These are phyloP conservation scores for Penicillium palitans DNA, from an alignment of 2,329 filamentous ascomycete genomes.

Conservation along the genomic window DNA sequence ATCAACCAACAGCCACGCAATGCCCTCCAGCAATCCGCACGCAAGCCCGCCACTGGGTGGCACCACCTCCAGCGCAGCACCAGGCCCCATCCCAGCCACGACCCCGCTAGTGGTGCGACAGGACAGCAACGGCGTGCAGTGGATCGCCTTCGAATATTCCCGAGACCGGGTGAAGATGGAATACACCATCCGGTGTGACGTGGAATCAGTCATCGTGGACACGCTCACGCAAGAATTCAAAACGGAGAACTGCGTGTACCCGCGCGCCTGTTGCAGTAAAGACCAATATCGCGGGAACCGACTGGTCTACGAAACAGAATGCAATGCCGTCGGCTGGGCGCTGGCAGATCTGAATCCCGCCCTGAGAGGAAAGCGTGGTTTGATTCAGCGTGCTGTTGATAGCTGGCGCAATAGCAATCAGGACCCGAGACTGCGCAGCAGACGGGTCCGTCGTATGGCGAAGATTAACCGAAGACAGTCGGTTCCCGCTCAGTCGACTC, in stretches of 20 bases:
- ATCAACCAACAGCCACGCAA: slow-evolving; percentile 57
- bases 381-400: slow-evolving; percentile 96
- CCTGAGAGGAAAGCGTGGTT: slow-evolving; percentile 85
- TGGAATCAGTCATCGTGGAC: slow-evolving; percentile 93
- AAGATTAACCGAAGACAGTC: slow-evolving; percentile 90
- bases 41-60: slow-evolving; percentile 55
- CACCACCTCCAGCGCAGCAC: slow-evolving; percentile 89
- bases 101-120: slow-evolving; percentile 92
- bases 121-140: slow-evolving; percentile 94
- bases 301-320: slow-evolving; percentile 95
- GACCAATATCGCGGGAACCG: slow-evolving; percentile 96
- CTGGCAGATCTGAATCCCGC: slow-evolving; percentile 89
- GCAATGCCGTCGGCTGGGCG: slow-evolving; percentile 99
- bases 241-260: slow-evolving; percentile 97
- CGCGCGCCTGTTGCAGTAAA: slow-evolving; percentile 89
- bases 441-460: slow-evolving; percentile 89
- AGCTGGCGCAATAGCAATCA: slow-evolving; percentile 99
- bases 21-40: slow-evolving; percentile 33
- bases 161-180: slow-evolving; percentile 98
- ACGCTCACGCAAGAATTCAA: slow-evolving; percentile 86
- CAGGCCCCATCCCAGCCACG: slow-evolving; percentile 93
- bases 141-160: slow-evolving; percentile 98
- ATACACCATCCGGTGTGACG: slow-evolving; percentile 96
- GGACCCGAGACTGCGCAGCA: slow-evolving; percentile 84
- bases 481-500: slow-evolving; percentile 58